Percentiles rank a stretch among this genome's conserved stretches.
Conservation (phyloP, 139 green algal genomes). For the Closterium sp. region DNA sequence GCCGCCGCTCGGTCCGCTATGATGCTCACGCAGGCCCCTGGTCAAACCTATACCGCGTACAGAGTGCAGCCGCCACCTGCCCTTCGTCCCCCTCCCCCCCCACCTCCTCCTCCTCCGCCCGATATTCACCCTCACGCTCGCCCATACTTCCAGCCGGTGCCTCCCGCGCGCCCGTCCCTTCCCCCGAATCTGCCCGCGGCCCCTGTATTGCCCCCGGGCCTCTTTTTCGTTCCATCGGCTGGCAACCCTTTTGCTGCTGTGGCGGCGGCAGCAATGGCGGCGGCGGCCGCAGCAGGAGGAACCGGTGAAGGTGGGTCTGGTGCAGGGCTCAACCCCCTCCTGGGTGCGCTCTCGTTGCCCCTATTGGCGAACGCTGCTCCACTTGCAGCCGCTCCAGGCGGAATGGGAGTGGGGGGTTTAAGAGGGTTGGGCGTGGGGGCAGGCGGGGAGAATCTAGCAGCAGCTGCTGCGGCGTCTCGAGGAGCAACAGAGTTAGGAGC, state of each 20-base stretch:
- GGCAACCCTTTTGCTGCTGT: neutral
- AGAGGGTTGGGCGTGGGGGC: neutral
- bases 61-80: neutral
- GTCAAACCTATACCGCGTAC: neutral
- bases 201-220: neutral
- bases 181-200: neutral
- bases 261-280: neutral
- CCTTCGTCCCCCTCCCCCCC: neutral
- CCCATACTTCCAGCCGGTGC: neutral
- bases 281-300: neutral
- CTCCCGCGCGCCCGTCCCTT: neutral
- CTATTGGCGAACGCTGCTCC: neutral
- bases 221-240: neutral
- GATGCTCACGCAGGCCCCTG: neutral
- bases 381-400: neutral
- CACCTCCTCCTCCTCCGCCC: neutral
- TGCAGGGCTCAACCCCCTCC: neutral
- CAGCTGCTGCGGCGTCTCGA: neutral
- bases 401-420: neutral
- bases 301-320: neutral
- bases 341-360: neutral
- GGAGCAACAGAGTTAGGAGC: neutral
- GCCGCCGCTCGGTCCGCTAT: neutral
- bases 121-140: neutral
- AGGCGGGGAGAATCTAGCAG: neutral